Conservation (phyloP, 164 flowering plant species). For the Macadamia tetraphylla region DNA sequence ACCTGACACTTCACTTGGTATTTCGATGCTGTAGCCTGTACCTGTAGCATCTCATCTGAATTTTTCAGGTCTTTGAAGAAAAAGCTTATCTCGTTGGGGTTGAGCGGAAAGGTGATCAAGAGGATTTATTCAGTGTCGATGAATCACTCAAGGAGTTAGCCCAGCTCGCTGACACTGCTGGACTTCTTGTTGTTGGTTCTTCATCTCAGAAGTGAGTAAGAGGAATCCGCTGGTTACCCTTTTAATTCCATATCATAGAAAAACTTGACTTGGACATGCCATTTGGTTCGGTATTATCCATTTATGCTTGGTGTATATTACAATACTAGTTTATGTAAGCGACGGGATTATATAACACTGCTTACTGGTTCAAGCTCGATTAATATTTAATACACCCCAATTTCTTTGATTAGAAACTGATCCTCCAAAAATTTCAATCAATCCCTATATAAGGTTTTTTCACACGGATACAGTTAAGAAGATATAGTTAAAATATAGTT, state of each 20-base stretch:
- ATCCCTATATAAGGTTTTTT: no score
- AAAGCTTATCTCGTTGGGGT: conserved; percentile 83
- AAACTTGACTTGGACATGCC: no score
- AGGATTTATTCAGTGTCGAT: conserved; percentile 51
- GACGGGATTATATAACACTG: neutral
- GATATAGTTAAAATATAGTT: no score
- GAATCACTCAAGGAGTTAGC: conserved; percentile 81
- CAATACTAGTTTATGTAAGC: conserved; percentile 1
- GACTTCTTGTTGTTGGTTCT: conserved; percentile 79
- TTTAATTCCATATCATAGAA: no score
- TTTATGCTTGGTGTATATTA: neutral
- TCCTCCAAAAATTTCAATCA: no score
- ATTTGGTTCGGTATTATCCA: no score
- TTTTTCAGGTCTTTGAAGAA: conserved; percentile 65
- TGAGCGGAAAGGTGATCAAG: conserved; percentile 49
- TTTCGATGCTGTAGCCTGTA: neutral
- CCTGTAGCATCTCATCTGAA: no score
- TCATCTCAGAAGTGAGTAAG: conserved; percentile 79
- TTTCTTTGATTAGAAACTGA: no score
- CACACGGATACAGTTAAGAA: no score
- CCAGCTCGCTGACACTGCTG: conserved; percentile 94
- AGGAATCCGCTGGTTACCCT: no score
- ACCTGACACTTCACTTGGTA: neutral
- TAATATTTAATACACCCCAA: no score
- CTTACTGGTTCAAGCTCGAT: no score